phyloP scores from a whole-genome alignment of 768 basidiomycete genomes.

The Auricularia cornea region DNA sequence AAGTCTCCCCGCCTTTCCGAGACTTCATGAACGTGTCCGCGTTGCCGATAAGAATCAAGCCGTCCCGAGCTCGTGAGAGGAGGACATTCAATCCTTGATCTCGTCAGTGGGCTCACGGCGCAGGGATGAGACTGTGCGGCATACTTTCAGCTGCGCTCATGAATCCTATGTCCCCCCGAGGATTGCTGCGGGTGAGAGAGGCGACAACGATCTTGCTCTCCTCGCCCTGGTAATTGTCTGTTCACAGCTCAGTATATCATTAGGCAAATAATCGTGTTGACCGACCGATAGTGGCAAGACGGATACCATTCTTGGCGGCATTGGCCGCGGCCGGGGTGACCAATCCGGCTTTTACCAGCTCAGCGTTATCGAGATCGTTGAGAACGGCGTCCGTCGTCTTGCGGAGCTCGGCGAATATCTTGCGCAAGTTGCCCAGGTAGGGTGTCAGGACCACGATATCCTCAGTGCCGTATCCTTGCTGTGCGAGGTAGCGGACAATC shows the following conservation, averaged over 20 bases:
- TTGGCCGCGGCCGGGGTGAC: conserved; percentile 32
- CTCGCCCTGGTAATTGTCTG: conserved; percentile 74
- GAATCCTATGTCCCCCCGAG: conserved; percentile 52
- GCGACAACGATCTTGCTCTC: conserved; percentile 62
- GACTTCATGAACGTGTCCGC: conserved; percentile 46
- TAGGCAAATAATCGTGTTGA: neutral
- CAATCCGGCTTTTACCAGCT: conserved; percentile 51
- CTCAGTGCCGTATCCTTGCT: conserved; percentile 58
- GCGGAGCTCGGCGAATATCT: conserved; percentile 39
- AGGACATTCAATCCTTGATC: conserved; percentile 49
- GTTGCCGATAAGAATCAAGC: conserved; percentile 59
- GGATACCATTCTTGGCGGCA: conserved; percentile 36
- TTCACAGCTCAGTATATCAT: neutral
- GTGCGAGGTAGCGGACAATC: conserved; percentile 54
- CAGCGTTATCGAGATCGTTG: conserved; percentile 52
- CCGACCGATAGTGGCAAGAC: conserved; percentile 59
- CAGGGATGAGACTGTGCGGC: neutral
- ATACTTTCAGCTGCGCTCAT: conserved; percentile 28
- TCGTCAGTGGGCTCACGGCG: neutral
- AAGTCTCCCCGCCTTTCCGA: conserved; percentile 42
- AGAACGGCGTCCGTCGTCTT: conserved; percentile 47
- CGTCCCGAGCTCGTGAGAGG: conserved; percentile 58
- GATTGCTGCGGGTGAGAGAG: conserved; percentile 54
- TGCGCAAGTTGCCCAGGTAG: conserved; percentile 55
- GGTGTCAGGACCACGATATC: conserved; percentile 60